These are phyloP conservation scores for Fusarium sambucinum DNA, from an alignment of 2,329 filamentous ascomycete species.

Conservation along the genomic window DNA sequence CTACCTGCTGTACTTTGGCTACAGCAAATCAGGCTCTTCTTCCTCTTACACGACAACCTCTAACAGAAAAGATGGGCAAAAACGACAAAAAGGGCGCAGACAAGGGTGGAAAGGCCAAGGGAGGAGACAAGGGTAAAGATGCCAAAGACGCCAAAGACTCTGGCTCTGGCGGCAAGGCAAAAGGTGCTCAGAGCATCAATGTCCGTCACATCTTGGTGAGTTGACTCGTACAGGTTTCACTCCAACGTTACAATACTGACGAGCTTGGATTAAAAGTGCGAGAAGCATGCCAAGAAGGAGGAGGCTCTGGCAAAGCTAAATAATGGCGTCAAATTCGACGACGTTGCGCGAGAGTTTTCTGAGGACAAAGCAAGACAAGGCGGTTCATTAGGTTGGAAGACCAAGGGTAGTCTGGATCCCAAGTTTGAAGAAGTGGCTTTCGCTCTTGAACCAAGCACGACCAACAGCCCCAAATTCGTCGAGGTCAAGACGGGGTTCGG, in stretches of 20 bases:
- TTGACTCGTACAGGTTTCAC: background rate
- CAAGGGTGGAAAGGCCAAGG: slow-evolving; percentile 50
- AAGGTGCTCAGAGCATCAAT: slow-evolving; percentile 76
- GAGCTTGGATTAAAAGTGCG: slow-evolving; percentile 62
- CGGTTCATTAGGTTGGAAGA: slow-evolving; percentile 79
- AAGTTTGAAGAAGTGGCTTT: slow-evolving; percentile 81
- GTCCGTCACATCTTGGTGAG: slow-evolving; percentile 76
- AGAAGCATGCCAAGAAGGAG: slow-evolving; percentile 82
- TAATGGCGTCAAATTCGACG: slow-evolving; percentile 77
- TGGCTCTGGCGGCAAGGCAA: slow-evolving; percentile 56
- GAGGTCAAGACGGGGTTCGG: slow-evolving; percentile 81
- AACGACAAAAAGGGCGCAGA: slow-evolving; percentile 58
- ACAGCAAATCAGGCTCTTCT: slow-evolving; percentile 8
- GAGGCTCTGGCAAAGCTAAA: slow-evolving; percentile 77
- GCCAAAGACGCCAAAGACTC: slow-evolving; percentile 51
- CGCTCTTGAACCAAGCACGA: slow-evolving; percentile 74
- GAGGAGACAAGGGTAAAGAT: slow-evolving; percentile 38
- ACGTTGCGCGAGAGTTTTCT: slow-evolving; percentile 77
- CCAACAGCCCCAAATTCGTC: slow-evolving; percentile 71
- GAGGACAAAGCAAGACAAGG: slow-evolving; percentile 82
- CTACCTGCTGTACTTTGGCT: background rate
- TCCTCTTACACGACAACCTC: slow-evolving; percentile 17
- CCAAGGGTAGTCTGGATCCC: slow-evolving; percentile 73
- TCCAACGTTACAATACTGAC: slow-evolving; percentile 20
- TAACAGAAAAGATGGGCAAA: slow-evolving; percentile 52